Conservation (phyloP, 176 grass and related monocot genomes). For the Cymbopogon citratus region DNA sequence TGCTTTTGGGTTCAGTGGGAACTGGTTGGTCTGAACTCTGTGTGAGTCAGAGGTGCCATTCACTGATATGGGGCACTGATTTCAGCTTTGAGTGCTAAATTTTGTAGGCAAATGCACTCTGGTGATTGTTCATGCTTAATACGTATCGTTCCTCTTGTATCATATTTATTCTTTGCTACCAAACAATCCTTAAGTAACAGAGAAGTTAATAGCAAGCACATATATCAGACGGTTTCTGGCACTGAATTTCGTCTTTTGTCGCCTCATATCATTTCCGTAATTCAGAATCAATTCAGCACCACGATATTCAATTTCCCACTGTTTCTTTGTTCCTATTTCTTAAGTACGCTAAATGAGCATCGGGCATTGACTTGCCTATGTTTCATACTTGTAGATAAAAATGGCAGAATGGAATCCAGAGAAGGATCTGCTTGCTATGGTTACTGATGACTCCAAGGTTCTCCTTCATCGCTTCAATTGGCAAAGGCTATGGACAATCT, state of each 20-base stretch:
- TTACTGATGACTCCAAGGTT: conserved; percentile 88
- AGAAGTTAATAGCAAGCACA: not conserved
- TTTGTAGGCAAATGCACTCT: not conserved
- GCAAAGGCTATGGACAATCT: conserved; percentile 93
- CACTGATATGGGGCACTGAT: not conserved
- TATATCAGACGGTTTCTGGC: not conserved
- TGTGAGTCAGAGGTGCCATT: not conserved
- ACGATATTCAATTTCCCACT: not conserved
- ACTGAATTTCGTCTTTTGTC: not conserved
- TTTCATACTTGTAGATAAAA: conserved; percentile 60
- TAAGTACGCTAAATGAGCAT: not conserved
- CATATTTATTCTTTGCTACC: not conserved
- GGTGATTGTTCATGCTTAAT: not conserved
- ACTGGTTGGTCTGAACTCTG: not conserved
- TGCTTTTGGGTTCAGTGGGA: not conserved
- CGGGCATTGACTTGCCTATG: not conserved
- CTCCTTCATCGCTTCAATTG: conserved; percentile 96
- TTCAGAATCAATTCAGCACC: not conserved
- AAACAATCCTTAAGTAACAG: not conserved
- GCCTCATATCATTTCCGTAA: not conserved
- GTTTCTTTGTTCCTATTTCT: not conserved
- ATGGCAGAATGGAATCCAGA: conserved; percentile 93
- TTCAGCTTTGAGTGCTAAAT: not conserved
- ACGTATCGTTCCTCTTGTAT: not conserved
- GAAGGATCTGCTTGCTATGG: conserved; percentile 96